Conservation (phyloP, 2,329 filamentous ascomycete genomes). For the Fusarium sulawesiense region DNA sequence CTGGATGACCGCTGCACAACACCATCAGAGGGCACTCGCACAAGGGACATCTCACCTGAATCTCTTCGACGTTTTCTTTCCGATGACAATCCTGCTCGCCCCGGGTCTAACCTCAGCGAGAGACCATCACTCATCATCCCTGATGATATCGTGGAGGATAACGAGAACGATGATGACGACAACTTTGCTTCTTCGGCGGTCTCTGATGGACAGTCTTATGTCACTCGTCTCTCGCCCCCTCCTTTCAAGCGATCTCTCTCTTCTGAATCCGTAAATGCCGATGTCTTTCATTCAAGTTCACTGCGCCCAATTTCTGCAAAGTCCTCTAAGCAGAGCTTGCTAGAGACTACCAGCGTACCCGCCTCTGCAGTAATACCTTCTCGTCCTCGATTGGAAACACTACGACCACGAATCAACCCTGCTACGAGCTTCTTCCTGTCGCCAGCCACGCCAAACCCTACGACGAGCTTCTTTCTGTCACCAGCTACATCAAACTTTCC, state of each 20-base stretch:
- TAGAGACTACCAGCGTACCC: constrained; percentile 21
- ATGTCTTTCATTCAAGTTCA: constrained; percentile 40
- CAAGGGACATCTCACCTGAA: constrained; percentile 66
- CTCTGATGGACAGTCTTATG: constrained; percentile 58
- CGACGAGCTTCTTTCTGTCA: constrained; percentile 48
- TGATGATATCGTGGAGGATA: constrained; percentile 53
- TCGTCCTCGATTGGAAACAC: constrained; percentile 41
- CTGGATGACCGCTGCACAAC: constrained; percentile 36
- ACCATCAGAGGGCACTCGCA: constrained; percentile 56
- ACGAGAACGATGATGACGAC: constrained; percentile 67
- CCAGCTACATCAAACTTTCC: constrained; percentile 54
- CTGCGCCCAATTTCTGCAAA: constrained; percentile 42
- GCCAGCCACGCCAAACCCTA: constrained; percentile 47
- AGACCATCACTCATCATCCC: constrained; percentile 51
- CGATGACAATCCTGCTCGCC: constrained; percentile 54
- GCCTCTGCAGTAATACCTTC: constrained; percentile 39
- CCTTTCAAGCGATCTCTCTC: constrained; percentile 57
- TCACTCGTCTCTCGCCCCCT: constrained; percentile 64
- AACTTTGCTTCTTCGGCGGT: constrained; percentile 68
- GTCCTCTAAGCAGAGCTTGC: constrained; percentile 22
- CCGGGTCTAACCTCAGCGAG: constrained; percentile 45
- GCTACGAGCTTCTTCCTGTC: constrained; percentile 49
- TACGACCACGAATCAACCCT: constrained; percentile 44
- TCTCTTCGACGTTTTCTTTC: constrained; percentile 64
- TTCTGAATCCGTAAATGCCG: constrained; percentile 45